Evolutionary conservation across 306 rosid genomes (phyloP).

Genomic region (Cercis canadensis): DNA sequence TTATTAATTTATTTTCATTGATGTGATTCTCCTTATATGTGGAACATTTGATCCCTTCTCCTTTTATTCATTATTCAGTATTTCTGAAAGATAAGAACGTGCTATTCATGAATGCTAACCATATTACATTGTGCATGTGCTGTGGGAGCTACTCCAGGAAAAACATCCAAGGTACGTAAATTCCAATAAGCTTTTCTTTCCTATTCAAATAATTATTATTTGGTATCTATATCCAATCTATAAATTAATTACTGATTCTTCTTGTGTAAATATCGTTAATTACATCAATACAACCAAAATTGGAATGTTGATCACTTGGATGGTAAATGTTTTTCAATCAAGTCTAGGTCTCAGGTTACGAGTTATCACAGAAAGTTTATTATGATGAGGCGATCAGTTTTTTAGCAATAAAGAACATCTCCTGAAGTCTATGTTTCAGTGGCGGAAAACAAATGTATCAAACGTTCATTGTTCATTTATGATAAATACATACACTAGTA

Average conservation of each 20-base stretch:
- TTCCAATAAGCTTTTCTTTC: conserved; percentile 20
- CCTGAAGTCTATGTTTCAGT: neutral
- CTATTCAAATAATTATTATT: conserved; percentile 14
- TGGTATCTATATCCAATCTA: neutral
- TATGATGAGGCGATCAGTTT: neutral
- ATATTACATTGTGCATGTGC: conserved; percentile 47
- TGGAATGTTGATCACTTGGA: conserved; percentile 7
- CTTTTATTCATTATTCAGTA: conserved; percentile 22
- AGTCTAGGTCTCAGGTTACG: neutral
- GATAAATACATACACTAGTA: too few relatives aligned
- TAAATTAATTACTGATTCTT: neutral
- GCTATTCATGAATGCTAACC: conserved; percentile 47
- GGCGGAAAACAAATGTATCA: too few relatives aligned
- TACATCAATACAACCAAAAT: conserved; percentile 9
- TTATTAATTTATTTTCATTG: conserved; percentile 3
- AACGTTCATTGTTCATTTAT: too few relatives aligned
- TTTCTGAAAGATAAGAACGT: conserved; percentile 36
- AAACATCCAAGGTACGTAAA: conserved; percentile 73
- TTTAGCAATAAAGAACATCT: neutral
- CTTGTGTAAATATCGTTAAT: neutral
- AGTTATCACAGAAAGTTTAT: neutral
- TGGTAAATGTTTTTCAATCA: conserved; percentile 8
- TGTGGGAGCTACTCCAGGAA: conserved; percentile 61
- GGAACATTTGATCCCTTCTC: conserved; percentile 16
- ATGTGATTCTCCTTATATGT: conserved; percentile 25